Evolutionary conservation across 2,329 filamentous ascomycete genomes (phyloP).

Genomic region (Macrophomina pseudophaseolina): DNA sequence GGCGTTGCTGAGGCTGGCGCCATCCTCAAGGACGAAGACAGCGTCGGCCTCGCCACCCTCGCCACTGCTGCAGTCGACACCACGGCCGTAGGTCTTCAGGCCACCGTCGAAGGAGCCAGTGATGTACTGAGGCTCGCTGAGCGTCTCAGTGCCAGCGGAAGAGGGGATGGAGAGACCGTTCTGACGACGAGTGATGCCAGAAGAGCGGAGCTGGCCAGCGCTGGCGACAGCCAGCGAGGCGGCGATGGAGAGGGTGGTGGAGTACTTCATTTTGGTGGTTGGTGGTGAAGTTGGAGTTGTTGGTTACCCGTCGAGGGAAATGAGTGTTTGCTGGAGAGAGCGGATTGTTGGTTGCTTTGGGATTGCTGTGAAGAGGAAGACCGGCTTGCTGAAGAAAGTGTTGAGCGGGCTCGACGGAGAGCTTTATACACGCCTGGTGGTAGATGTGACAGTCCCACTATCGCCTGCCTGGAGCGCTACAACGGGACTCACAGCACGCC

Average conservation of each 20-base stretch:
- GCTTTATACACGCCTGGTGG: slow-evolving; percentile 1
- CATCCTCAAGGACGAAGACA: slow-evolving; percentile 25
- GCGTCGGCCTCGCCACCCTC: slow-evolving; percentile 48
- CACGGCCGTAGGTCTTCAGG: slow-evolving; percentile 23
- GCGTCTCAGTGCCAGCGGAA: slow-evolving; percentile 22
- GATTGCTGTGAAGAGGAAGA: slow-evolving; percentile 5
- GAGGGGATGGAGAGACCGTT: slow-evolving; percentile 30
- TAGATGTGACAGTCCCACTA: not conserved
- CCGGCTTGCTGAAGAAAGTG: slow-evolving; percentile 8
- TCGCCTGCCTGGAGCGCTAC: not conserved
- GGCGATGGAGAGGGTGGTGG: slow-evolving; percentile 11
- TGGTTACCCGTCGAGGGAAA: slow-evolving; percentile 2
- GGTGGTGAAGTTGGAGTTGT: not conserved
- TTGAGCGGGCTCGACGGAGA: not conserved
- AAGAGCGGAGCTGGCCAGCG: slow-evolving; percentile 21
- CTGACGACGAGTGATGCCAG: slow-evolving; percentile 11
- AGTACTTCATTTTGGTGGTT: slow-evolving; percentile 20
- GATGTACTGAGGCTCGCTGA: slow-evolving; percentile 17
- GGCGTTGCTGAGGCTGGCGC: slow-evolving; percentile 53
- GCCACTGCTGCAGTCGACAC: slow-evolving; percentile 37
- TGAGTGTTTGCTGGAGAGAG: slow-evolving; percentile 10
- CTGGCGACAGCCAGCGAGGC: slow-evolving; percentile 5
- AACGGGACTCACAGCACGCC: not conserved
- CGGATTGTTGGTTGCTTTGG: slow-evolving; percentile 7
- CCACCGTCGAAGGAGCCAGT: slow-evolving; percentile 22